Base-by-base conservation (phyloP, 495 filamentous ascomycete genomes). In the Daldinia loculata region DNA sequence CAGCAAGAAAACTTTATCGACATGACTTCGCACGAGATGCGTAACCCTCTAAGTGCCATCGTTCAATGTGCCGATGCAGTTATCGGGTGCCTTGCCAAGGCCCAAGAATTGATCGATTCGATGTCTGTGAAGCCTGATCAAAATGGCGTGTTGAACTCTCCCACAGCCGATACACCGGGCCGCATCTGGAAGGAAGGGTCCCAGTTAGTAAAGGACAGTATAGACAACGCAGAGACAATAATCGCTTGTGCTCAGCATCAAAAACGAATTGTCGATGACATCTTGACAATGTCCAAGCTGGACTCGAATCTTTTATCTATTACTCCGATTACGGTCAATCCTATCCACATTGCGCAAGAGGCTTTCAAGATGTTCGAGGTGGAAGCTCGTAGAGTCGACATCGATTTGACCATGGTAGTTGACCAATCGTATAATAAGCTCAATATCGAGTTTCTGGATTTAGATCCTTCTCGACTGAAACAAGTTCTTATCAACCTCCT, bases 1-100 rank as follows among this genome's bases (percentile, higher is more conserved):
- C 87, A 90, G 66, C 89, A 91, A 68, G 89, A 95, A 72, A 93
- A 93, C 64, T 96, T 95, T 75, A 93, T 95, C 70, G 92, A 95
- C 77, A 94, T 93, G 71, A 94, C 91, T 17, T 92, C 90, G 59
- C 93, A 97, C 69, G 92, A 97, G 74, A 92, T 95, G 83, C 87
- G 92, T 7, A 97, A 95, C 66, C 93, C 93, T 3, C 82, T 95
- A 14, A 91, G 88, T 52, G 92, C 92, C 6, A 93, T 95, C 41
- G 77, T 94, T 39, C 92, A 94, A 75, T 94, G 91, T 74, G 89
- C 90, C 4, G 92, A 95, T 72, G 91, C 93, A 74, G 93, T 95
- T 43, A 77, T 85, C 9, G 85, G 81, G 0, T 80, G 84, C 22
- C 75, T 93, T n/a, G 80, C 77, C 56, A 81, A 81, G 11, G 65